Percentiles rank a stretch among this genome's conserved stretches.
Conservation (phyloP, 495 filamentous ascomycete genomes). For the Xylaria sp. region DNA sequence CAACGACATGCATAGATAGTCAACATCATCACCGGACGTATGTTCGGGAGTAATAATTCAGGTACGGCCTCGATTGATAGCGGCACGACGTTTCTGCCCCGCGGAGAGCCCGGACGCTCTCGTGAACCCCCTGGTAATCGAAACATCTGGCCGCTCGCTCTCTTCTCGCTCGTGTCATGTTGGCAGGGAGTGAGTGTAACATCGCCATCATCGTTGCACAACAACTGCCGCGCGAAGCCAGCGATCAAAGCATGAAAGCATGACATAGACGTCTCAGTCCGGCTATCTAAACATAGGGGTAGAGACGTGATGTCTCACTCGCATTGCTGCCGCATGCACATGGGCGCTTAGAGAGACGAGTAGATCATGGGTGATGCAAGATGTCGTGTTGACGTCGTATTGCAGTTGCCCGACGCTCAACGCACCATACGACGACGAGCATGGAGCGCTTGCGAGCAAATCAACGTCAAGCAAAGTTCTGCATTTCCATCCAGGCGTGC, state of each 20-base stretch:
- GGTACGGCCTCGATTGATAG: neutral
- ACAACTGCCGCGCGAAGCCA: conserved; percentile 2
- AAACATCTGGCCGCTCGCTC: neutral
- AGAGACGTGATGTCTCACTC: neutral
- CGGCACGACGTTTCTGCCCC: neutral
- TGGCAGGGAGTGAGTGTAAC: neutral
- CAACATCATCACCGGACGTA: conserved; percentile 4
- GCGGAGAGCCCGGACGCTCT: conserved; percentile 8
- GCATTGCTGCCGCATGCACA: neutral
- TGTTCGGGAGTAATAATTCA: neutral
- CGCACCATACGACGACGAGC: no score
- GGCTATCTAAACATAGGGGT: conserved; percentile 24
- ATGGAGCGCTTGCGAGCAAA: neutral
- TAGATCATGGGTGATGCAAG: neutral
- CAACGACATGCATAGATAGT: neutral
- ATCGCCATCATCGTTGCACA: neutral
- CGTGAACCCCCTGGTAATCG: no score
- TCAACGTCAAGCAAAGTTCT: neutral
- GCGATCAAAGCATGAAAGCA: conserved; percentile 4
- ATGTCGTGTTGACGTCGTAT: neutral
- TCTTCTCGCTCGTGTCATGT: neutral
- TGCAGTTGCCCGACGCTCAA: neutral
- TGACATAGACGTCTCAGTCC: conserved; percentile 1
- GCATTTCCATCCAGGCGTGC: neutral
- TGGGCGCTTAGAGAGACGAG: conserved; percentile 18